Evolutionary conservation across 768 basidiomycete genomes (phyloP), one percentile per base, ranked within the genome.

Genomic region (Agaricus sinodeliciosus): DNA sequence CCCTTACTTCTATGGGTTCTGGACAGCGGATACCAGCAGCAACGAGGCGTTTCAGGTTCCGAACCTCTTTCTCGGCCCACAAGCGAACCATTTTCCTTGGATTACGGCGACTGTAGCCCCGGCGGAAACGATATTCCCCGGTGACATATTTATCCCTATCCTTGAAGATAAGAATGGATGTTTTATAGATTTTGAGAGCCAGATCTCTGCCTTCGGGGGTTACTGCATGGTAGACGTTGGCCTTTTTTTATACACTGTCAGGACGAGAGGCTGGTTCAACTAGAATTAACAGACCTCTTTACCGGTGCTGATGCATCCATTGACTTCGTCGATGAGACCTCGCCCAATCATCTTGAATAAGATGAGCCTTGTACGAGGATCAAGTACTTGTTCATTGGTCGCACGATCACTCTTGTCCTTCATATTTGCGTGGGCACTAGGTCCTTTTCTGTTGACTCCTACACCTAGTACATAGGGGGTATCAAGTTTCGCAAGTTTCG

Each of bases 61-160:
- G 83, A 87, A 97, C 88, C 68, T 99, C 96, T 71, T 99, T 99
- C 69, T 99, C 96, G 2, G 96, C 96, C 96, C 96, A 99, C 3
- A 98, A 69, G 13, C 93, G 80, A 16, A 99, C 94, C 95, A 99
- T 98, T 71, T 99, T 99, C 25, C 96, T 82, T 13, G 96, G 95
- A 64, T 98, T 99, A 9, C 52, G 45, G 56, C 86, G 85, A 63
- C 81, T 84, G 68, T 92, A 92, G 22, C 94, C 94, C 51, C 85
- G 80, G 44, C 91, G 78, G 72, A 98, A 98, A n/a, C 96, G 85
- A 66, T 88, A 85, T 67, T 98, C 95, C 47, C 96, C 96, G 0
- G 88, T 84, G 37, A 98, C 94, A 67, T 99, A 99, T 54, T 88
- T 87, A 61, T 94, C 91, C n/a, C 96, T 83, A 59, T 97, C 92